Evolutionary conservation across 1,284 basidiomycete species (phyloP).

Genomic region (Athelia psychrophila): DNA sequence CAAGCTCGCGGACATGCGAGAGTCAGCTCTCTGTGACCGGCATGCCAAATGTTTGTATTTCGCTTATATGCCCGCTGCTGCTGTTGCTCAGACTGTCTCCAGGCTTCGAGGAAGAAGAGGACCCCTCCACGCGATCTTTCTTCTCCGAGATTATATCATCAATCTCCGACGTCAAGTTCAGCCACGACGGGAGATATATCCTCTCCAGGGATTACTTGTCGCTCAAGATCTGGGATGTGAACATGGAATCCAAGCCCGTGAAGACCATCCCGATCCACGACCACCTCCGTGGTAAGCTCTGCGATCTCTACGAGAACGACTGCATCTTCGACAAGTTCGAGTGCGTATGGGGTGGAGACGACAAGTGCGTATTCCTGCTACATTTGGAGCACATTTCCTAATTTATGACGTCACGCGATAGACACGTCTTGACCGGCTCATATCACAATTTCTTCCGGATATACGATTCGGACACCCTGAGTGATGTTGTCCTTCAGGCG

Average conservation of each 20-base stretch:
- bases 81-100: conserved; percentile 15
- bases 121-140: conserved; percentile 96
- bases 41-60: conserved; percentile 87
- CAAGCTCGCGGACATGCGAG: conserved; percentile 99
- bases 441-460: conserved; percentile 99
- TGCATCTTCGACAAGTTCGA: conserved; percentile 99
- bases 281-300: conserved; percentile 95
- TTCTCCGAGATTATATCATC: conserved; percentile 99
- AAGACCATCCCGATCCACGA: conserved; percentile 99
- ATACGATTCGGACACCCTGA: conserved; percentile 90
- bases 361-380: conserved; percentile 67
- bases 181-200: conserved; percentile 95
- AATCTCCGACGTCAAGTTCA: conserved; percentile 99
- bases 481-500: conserved; percentile 94
- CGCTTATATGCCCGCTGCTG: conserved; percentile 11
- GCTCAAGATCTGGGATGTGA: conserved; percentile 99
- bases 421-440: conserved; percentile 93
- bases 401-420: conserved; percentile 28
- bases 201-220: conserved; percentile 97
- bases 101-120: conserved; percentile 99
- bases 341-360: conserved; percentile 94
- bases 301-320: conserved; percentile 99
- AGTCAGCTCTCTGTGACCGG: conserved; percentile 94
- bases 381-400: conserved; percentile 10
- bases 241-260: conserved; percentile 96